A percentile compares a stretch with the other conserved stretches of the same genome.
Evolutionary conservation across 345 rosid genomes (phyloP).

Genomic region (Euphorbia lathyris): DNA sequence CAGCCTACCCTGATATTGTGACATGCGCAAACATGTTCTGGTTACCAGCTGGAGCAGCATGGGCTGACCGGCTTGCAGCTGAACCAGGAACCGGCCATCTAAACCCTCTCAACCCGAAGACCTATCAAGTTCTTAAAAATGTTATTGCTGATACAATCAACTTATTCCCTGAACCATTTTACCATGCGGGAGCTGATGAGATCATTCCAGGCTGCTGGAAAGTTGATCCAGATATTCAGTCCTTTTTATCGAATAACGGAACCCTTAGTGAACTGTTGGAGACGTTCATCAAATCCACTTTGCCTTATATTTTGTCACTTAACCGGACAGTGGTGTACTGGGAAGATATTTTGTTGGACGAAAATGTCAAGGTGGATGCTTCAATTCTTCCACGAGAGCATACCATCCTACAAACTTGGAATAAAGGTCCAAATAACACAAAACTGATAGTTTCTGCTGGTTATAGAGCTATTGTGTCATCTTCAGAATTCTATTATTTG

Average conservation of each 20-base stretch:
- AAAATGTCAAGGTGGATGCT: slow-evolving; percentile 44
- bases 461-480: slow-evolving; percentile 73
- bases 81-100: slow-evolving; percentile 91
- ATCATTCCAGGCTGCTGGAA: slow-evolving; percentile 81
- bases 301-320: slow-evolving; percentile 58
- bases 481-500: slow-evolving; percentile 76
- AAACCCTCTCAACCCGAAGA: slow-evolving; percentile 68
- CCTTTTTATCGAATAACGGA: slow-evolving; percentile 58
- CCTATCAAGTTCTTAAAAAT: slow-evolving; percentile 62
- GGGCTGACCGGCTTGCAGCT: slow-evolving; percentile 65
- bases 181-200: slow-evolving; percentile 78
- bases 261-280: slow-evolving; percentile 67
- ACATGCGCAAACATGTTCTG: slow-evolving; percentile 86
- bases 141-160: slow-evolving; percentile 46
- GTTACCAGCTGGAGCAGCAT: slow-evolving; percentile 58
- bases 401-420: slow-evolving; percentile 84
- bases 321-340: slow-evolving; percentile 79
- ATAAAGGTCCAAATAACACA: slow-evolving; percentile 61
- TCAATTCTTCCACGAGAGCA: slow-evolving; percentile 51
- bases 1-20: slow-evolving; percentile 60
- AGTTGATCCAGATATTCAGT: slow-evolving; percentile 52
- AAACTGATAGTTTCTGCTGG: slow-evolving; percentile 66
- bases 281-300: slow-evolving; percentile 51
- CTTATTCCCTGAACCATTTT: slow-evolving; percentile 70
- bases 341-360: slow-evolving; percentile 72